Evolutionary conservation across 208 protist species (phyloP), one percentile per base, ranked within the genome.

Genomic region (Balamuthia mandrillaris): DNA sequence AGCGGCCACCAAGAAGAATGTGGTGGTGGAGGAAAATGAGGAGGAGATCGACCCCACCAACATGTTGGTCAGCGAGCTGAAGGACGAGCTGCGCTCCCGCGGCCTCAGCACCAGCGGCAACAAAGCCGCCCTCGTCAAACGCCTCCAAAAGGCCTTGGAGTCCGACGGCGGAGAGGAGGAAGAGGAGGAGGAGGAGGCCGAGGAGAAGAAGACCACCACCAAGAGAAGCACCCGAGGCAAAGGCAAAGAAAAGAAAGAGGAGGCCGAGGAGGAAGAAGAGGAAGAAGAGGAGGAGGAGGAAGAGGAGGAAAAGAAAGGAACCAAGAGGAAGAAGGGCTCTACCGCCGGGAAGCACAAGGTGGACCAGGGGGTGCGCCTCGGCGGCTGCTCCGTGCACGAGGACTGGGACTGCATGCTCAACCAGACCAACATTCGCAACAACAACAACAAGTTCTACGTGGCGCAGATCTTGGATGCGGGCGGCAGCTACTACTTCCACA

Each of bases 391-490:
- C 5, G 72, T 84, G 35, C 37, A 75, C 44, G 47, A 84, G n/a
- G 61, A 75, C 75, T 85, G 54, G 44, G 60, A 85, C 49, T 83
- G 74, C 47, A 96, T 90, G 87, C 84, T 95, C 10, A 96, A 95
- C 84, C 94, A 95, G 85, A 95, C 93, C 35, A 91, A 95, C 82
- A 93, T 95, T 74, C 63, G 74, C 7, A 16, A 89, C 31, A 94
- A 94, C 89, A 92, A 92, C 89, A 94, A 94, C 87, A 94, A 94
- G 88, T 94, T 86, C 85, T 94, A 94, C 84, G 87, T 94, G 47
- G 91, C 93, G 70, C 92, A 94, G 63, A 52, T 94, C n/a, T 56
- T 94, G 14, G 41, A 84, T 7, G 61, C 35, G 27, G 85, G 82
- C 42, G 39, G 66, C 41, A 66, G 70, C 33, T 94, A 93, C 85